These are phyloP conservation scores for Gynostemma pentaphyllum DNA, from an alignment of 306 rosid species.

Conservation along the genomic window DNA sequence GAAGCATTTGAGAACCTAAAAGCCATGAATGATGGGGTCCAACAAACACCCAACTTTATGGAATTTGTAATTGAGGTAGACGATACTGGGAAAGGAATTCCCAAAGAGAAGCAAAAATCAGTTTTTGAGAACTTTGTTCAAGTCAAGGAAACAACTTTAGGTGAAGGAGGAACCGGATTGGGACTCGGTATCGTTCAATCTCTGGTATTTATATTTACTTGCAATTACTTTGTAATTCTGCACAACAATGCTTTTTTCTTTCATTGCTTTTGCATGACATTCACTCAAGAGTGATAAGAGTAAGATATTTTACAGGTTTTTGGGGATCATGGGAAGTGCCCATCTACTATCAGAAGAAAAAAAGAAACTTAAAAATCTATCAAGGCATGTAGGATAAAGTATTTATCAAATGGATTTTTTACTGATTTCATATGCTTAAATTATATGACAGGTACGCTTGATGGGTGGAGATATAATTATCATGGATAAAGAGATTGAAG, in stretches of 20 bases:
- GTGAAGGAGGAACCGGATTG: slow-evolving; percentile 72
- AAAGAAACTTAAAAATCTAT: no score
- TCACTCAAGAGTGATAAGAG: no score
- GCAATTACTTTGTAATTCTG: background rate
- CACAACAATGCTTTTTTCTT: no score
- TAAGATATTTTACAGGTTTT: no score
- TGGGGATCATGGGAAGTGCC: no score
- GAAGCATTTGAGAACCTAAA: slow-evolving; percentile 12
- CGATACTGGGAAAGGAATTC: slow-evolving; percentile 87
- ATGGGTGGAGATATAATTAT: slow-evolving; percentile 74
- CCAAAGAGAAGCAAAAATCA: slow-evolving; percentile 44
- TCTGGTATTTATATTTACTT: slow-evolving; percentile 46
- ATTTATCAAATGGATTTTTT: no score
- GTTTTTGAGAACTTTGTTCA: slow-evolving; percentile 75
- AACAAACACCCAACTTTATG: slow-evolving; percentile 22
- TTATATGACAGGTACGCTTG: slow-evolving; percentile 47
- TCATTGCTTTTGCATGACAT: no score
- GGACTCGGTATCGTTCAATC: slow-evolving; percentile 92
- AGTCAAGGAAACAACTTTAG: slow-evolving; percentile 47
- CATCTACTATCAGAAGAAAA: no score
- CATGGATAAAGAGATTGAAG: slow-evolving; percentile 52
- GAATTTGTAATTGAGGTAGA: slow-evolving; percentile 74
- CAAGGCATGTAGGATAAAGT: no score
- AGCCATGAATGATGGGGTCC: slow-evolving; percentile 14
- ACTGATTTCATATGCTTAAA: no score